phyloP scores from a whole-genome alignment of 2,329 filamentous ascomycete genomes.

The Aspergillus aculeatinus region DNA sequence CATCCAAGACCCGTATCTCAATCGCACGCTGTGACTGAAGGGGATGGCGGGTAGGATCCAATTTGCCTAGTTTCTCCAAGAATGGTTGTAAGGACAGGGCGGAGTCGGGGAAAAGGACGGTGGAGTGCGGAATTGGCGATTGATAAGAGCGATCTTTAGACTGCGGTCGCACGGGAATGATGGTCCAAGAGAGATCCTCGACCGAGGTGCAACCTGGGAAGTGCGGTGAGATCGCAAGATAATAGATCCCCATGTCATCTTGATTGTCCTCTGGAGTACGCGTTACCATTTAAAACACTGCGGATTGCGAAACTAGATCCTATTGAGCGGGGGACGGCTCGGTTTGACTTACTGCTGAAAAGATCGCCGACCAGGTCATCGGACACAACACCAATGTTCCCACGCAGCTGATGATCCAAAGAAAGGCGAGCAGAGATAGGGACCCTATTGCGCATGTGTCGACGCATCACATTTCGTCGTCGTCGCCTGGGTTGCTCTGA shows the following conservation, averaged over 20 bases:
- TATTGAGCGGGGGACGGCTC: neutral
- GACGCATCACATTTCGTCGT: slow-evolving; percentile 47
- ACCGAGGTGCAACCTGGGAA: slow-evolving; percentile 43
- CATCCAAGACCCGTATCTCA: slow-evolving; percentile 80
- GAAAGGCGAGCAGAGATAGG: slow-evolving; percentile 77
- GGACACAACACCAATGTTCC: slow-evolving; percentile 81
- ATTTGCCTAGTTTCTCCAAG: slow-evolving; percentile 67
- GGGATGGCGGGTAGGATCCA: slow-evolving; percentile 72
- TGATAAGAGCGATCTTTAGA: slow-evolving; percentile 50
- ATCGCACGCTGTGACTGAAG: slow-evolving; percentile 73
- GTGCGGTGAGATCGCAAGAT: slow-evolving; percentile 49
- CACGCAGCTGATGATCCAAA: slow-evolving; percentile 80
- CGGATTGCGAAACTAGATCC: neutral
- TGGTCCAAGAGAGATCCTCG: slow-evolving; percentile 73
- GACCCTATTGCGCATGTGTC: slow-evolving; percentile 60
- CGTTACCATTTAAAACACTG: neutral
- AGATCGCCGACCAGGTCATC: slow-evolving; percentile 81
- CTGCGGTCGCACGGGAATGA: slow-evolving; percentile 69
- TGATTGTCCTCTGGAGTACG: slow-evolving; percentile 17
- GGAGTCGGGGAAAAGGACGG: slow-evolving; percentile 71
- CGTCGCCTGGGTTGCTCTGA: slow-evolving; percentile 53
- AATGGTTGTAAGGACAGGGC: slow-evolving; percentile 78
- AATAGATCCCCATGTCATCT: slow-evolving; percentile 36
- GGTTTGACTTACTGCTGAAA: slow-evolving; percentile 56
- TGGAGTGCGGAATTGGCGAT: slow-evolving; percentile 68